These are phyloP conservation scores for Halophytophthora batemanensis DNA, from an alignment of 352 stramenopile species.

Conservation along the genomic window DNA sequence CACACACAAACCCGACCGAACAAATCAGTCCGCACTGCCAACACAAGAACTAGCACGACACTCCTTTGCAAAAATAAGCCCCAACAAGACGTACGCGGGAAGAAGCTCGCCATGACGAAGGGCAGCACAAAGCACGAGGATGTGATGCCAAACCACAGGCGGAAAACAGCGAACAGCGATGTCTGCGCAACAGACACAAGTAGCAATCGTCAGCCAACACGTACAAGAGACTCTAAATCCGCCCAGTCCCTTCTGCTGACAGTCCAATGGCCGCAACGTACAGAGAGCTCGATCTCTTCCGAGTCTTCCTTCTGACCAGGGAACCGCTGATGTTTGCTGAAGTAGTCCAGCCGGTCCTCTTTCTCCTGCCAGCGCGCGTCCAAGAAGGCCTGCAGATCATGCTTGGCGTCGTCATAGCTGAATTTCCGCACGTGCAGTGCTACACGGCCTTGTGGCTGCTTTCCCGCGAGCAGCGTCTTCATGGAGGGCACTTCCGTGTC, in stretches of 20 bases:
- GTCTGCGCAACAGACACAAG: constrained; percentile 28
- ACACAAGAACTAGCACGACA: background rate
- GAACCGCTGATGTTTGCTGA: constrained; percentile 73
- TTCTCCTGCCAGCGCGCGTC: constrained; percentile 76
- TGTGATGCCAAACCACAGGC: constrained; percentile 70
- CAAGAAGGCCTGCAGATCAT: constrained; percentile 57
- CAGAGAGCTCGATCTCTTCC: constrained; percentile 35
- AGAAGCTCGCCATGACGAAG: constrained; percentile 77
- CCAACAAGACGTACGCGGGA: constrained; percentile 49
- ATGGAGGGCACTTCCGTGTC: constrained; percentile 85
- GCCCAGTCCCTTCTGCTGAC: background rate
- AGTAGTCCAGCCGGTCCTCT: constrained; percentile 68
- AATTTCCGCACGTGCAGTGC: constrained; percentile 65
- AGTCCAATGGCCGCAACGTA: constrained; percentile 17
- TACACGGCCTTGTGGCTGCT: constrained; percentile 37
- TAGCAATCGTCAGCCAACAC: background rate
- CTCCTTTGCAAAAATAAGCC: background rate
- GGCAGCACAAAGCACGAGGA: constrained; percentile 64
- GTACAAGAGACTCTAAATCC: background rate
- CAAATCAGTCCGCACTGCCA: background rate
- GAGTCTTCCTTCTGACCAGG: constrained; percentile 19
- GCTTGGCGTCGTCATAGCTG: constrained; percentile 50
- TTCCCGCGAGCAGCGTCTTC: constrained; percentile 64
- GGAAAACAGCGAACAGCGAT: constrained; percentile 60
- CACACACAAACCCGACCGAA: too few species aligned